These are phyloP conservation scores for Calonectria honghensis DNA, from an alignment of 2,329 filamentous ascomycete species.

Conservation along the genomic window DNA sequence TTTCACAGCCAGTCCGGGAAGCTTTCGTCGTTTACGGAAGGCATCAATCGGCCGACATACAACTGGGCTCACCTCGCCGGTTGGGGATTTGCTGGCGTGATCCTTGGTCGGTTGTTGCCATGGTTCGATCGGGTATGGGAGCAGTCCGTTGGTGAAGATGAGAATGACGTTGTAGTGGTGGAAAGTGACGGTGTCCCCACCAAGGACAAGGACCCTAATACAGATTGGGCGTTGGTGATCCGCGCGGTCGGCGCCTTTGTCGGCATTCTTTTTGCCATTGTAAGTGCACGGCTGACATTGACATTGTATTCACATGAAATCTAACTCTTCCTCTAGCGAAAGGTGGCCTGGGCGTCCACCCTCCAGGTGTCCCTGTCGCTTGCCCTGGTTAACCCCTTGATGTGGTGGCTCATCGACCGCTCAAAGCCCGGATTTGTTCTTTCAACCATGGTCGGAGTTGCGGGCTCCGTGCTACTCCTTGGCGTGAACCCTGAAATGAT, in stretches of 20 bases:
- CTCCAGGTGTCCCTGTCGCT: constrained; percentile 94
- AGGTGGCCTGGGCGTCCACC: constrained; percentile 93
- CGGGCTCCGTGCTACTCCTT: constrained; percentile 84
- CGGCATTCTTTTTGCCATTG: constrained; percentile 82
- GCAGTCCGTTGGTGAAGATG: constrained; percentile 65
- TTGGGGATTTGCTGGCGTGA: constrained; percentile 88
- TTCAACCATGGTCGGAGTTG: constrained; percentile 82
- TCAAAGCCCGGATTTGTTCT: constrained; percentile 89
- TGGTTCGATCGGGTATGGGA: constrained; percentile 89
- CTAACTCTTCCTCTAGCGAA: constrained; percentile 75
- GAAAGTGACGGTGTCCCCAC: constrained; percentile 54
- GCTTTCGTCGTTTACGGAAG: constrained; percentile 75
- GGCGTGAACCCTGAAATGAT: constrained; percentile 86
- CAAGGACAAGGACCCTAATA: constrained; percentile 65
- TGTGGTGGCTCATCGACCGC: constrained; percentile 98
- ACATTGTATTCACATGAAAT: constrained; percentile 17
- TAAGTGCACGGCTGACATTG: constrained; percentile 67
- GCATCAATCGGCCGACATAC: constrained; percentile 64
- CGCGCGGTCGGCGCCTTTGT: constrained; percentile 77
- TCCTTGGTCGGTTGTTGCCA: constrained; percentile 86
- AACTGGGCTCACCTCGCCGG: constrained; percentile 82
- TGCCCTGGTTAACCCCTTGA: constrained; percentile 90
- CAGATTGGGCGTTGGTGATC: constrained; percentile 83
- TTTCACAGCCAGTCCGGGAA: constrained; percentile 80
- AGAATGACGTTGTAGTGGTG: constrained; percentile 55